Evolutionary conservation across 1,284 basidiomycete species (phyloP), one percentile per base, ranked within the genome.

Genomic region (Lentinus polychrous): DNA sequence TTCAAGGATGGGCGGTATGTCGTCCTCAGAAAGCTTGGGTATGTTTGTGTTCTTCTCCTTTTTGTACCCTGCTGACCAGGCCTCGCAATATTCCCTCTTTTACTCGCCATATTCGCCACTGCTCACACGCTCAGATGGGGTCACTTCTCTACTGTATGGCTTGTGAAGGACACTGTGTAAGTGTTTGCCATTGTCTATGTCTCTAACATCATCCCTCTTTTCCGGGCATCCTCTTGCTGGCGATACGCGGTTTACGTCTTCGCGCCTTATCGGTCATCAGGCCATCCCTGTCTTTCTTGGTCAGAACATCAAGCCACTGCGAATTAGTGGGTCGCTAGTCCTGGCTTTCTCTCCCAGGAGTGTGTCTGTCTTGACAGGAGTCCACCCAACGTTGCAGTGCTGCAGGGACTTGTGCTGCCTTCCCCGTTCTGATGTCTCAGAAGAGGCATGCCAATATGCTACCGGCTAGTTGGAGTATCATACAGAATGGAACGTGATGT

Each of bases 141-240:
- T 43, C 91, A 94, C 69, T 94, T 94, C 65, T 88, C 86, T 1
- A 87, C 87, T 37, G 87, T 90, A 45, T 91, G 86, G 86, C 80
- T 91, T 23, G 85, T 86, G 23, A 81, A 82, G 60, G 87, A 91
- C 60, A 69, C 69, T 34, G 67, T 77, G 85, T 89, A 57, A 61
- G 84, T 75, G 43, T 51, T 45, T 53, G 49, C 54, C 49, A 49
- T 57, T 52, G 42, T 52, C 39, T 38, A 24, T 17, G 33, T 24
- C 34, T 46, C 27, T 43, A 20, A 20, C 17, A 20, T 40, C 39
- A 20, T 40, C 17, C n/a, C n/a, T 12, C 22, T 3, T 17, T 18
- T 7, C 7, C 39, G 20, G 20, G 10, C 8, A 40, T 42, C 38
- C 35, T 39, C 34, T 15, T 34, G 22, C 33, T 39, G 49, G 50